Percentiles rank a stretch among this genome's conserved stretches.
Evolutionary conservation across 1,284 basidiomycete species (phyloP).

Genomic region (Lentinus polychrous): DNA sequence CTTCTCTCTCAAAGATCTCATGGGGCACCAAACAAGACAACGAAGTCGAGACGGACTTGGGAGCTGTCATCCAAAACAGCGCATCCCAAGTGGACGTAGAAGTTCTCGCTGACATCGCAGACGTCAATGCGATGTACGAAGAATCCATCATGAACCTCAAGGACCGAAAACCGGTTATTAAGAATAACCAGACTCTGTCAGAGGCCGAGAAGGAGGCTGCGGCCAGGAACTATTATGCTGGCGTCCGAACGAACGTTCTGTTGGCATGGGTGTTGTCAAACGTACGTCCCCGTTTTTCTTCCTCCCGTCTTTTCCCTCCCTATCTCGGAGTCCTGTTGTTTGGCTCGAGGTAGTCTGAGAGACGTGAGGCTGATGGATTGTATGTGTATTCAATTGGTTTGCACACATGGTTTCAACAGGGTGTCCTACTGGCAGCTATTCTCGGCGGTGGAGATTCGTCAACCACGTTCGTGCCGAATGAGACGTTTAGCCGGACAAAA

Average conservation of each 20-base stretch:
- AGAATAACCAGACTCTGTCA: conserved; percentile 26
- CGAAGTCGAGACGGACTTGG: conserved; percentile 66
- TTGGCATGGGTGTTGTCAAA: conserved; percentile 84
- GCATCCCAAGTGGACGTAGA: conserved; percentile 86
- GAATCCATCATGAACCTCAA: conserved; percentile 82
- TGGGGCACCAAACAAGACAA: conserved; percentile 90
- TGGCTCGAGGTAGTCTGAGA: too few relatives aligned
- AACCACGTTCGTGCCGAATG: conserved; percentile 54
- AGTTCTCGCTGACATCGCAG: conserved; percentile 78
- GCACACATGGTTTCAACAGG: conserved; percentile 34
- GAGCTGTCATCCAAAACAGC: conserved; percentile 71
- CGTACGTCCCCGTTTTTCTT: conserved; percentile 34
- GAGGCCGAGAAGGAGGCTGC: conserved; percentile 64
- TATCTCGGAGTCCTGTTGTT: too few relatives aligned
- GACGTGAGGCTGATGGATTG: too few relatives aligned
- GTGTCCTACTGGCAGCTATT: conserved; percentile 67
- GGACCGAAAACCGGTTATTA: conserved; percentile 50
- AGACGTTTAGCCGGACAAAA: conserved; percentile 52
- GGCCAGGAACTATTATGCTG: conserved; percentile 85
- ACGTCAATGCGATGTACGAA: conserved; percentile 86
- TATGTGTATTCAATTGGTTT: background rate
- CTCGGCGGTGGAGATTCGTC: conserved; percentile 60
- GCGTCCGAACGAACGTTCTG: conserved; percentile 86
- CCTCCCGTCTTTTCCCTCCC: too few relatives aligned
- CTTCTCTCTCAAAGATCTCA: conserved; percentile 50